Percentiles rank a stretch among this genome's conserved stretches.
Evolutionary conservation across 192 early-diverging fungal genomes (phyloP).

Genomic region (Phycomyces blakesleeanus): DNA sequence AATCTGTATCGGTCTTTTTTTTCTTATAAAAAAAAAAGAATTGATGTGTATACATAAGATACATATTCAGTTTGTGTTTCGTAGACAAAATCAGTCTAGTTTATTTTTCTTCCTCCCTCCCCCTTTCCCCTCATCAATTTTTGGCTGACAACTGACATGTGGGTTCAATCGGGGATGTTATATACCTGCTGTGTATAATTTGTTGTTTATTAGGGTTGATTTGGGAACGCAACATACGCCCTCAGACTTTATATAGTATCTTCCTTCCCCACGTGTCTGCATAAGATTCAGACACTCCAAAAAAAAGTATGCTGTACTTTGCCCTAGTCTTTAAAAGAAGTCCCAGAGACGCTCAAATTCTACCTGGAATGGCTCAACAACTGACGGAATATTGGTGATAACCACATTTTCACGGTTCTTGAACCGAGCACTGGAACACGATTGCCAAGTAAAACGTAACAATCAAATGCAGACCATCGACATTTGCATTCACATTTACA

Average conservation of each 20-base stretch:
- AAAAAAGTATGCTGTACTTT: background rate
- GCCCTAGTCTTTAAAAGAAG: conserved; percentile 31
- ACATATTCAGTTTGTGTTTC: background rate
- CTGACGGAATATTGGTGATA: conserved; percentile 56
- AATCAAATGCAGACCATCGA: no score
- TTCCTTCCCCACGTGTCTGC: background rate
- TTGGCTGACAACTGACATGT: conserved; percentile 2
- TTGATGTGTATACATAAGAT: no score
- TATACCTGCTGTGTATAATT: background rate
- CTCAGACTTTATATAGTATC: background rate
- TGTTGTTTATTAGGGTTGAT: background rate
- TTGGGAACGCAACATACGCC: background rate
- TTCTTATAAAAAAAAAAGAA: no score
- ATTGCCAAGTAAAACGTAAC: no score
- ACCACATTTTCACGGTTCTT: conserved; percentile 64
- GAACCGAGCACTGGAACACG: conserved; percentile 56
- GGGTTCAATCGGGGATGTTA: background rate
- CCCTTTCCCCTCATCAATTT: no score
- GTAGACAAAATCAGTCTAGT: background rate
- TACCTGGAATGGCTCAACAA: conserved; percentile 46
- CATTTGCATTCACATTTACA: no score
- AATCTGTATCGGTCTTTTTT: no score
- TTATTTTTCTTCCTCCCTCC: background rate
- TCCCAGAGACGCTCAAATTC: conserved; percentile 66
- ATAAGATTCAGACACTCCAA: background rate